These are phyloP conservation scores for Xylaria sp. DNA, from an alignment of 2,329 filamentous ascomycete species.

Conservation along the genomic window DNA sequence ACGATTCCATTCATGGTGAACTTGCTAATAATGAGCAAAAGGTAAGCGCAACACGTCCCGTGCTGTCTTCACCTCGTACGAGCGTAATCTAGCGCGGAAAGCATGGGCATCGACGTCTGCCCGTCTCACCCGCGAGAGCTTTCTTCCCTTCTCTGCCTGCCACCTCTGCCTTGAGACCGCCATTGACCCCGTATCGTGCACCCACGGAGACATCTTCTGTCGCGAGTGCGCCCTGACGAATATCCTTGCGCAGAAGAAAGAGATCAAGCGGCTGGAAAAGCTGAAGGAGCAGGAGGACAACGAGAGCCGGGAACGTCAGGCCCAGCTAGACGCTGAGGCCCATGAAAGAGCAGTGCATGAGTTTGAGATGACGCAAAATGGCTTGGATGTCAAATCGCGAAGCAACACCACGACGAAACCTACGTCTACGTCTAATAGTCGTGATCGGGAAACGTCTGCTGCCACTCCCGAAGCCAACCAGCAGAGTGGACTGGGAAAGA, in stretches of 20 bases:
- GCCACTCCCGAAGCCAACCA: neutral
- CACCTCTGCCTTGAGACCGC: conserved; percentile 79
- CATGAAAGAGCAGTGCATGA: conserved; percentile 65
- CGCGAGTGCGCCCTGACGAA: conserved; percentile 89
- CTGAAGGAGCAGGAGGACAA: conserved; percentile 56
- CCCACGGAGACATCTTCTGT: conserved; percentile 85
- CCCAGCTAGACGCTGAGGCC: conserved; percentile 61
- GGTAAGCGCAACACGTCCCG: conserved; percentile 87
- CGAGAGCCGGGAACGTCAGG: conserved; percentile 62
- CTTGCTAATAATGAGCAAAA: conserved; percentile 27
- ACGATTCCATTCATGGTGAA: neutral
- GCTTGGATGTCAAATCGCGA: conserved; percentile 39
- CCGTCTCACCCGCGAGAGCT: conserved; percentile 84
- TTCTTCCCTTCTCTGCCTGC: conserved; percentile 86
- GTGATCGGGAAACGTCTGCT: conserved; percentile 18
- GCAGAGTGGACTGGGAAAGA: conserved; percentile 49
- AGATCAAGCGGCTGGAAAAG: conserved; percentile 76
- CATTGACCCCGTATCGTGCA: conserved; percentile 76
- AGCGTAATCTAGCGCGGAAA: conserved; percentile 73
- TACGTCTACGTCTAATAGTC: conserved; percentile 24
- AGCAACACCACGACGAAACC: conserved; percentile 27
- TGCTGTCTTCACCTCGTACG: conserved; percentile 89
- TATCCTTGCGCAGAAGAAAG: conserved; percentile 84
- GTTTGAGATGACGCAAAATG: conserved; percentile 81
- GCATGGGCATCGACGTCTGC: conserved; percentile 78